Conservation (phyloP, 805 yeast genomes). For the Cyberlindnera bimundalis region DNA sequence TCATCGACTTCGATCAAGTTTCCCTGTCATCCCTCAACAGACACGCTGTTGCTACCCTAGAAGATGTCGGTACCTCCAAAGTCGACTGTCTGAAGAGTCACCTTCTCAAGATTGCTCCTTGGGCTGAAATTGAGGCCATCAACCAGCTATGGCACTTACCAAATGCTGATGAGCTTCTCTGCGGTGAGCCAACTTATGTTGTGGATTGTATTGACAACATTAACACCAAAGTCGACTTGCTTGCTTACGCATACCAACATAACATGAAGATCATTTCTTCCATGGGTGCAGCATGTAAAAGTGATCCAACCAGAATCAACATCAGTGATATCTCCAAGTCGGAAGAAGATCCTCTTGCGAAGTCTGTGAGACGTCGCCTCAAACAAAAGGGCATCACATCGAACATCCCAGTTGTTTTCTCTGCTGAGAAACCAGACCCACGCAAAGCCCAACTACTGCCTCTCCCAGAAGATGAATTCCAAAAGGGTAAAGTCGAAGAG, state of each 20-base stretch:
- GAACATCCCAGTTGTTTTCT: conserved; percentile 84
- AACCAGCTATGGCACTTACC: conserved; percentile 75
- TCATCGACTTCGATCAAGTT: conserved; percentile 96
- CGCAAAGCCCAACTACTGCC: conserved; percentile 87
- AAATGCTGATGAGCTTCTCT: conserved; percentile 57
- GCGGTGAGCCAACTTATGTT: conserved; percentile 62
- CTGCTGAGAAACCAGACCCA: conserved; percentile 96
- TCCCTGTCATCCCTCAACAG: conserved; percentile 87
- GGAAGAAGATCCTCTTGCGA: conserved; percentile 90
- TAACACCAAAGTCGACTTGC: conserved; percentile 91
- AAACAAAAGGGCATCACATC: conserved; percentile 71
- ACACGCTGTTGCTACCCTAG: conserved; percentile 89
- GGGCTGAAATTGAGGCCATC: conserved; percentile 78
- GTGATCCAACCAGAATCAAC: conserved; percentile 90
- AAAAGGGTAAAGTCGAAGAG: conserved; percentile 81
- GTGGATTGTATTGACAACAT: conserved; percentile 97
- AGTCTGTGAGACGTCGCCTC: conserved; percentile 80
- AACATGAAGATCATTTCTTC: conserved; percentile 74
- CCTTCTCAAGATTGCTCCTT: conserved; percentile 79
- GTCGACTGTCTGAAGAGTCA: conserved; percentile 76
- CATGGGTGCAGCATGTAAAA: conserved; percentile 97
- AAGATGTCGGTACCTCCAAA: conserved; percentile 90
- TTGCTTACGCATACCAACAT: conserved; percentile 64
- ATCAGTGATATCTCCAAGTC: conserved; percentile 86
- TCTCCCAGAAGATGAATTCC: conserved; percentile 74